Evolutionary conservation across 2,329 filamentous ascomycete species (phyloP).

Genomic region (Verticillium dahliae): DNA sequence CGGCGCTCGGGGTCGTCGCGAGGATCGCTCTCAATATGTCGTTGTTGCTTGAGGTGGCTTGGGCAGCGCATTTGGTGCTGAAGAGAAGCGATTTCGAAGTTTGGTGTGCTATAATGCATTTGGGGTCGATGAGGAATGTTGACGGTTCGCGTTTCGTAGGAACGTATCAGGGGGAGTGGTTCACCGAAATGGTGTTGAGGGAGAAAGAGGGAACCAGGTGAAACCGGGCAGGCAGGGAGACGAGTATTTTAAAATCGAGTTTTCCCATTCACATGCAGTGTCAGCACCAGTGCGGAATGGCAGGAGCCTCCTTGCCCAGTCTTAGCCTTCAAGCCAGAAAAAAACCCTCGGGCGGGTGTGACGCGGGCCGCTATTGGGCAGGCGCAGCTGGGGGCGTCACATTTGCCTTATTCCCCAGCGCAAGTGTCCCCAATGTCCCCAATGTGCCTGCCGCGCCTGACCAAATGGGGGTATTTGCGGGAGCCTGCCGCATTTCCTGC

Average conservation of each 20-base stretch:
- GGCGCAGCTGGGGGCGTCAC: not conserved
- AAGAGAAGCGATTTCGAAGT: slow-evolving; percentile 41
- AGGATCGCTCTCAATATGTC: slow-evolving; percentile 42
- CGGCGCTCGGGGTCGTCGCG: slow-evolving; percentile 55
- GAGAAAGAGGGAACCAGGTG: slow-evolving; percentile 7
- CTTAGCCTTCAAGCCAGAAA: not conserved
- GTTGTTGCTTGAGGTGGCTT: slow-evolving; percentile 40
- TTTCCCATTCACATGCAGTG: not conserved
- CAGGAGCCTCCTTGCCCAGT: not conserved
- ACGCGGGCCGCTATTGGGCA: not conserved
- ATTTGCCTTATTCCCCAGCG: not conserved
- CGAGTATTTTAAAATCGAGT: not conserved
- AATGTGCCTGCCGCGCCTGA: not conserved
- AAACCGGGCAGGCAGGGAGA: not conserved
- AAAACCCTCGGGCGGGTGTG: not conserved
- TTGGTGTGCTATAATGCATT: slow-evolving; percentile 51
- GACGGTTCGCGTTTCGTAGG: slow-evolving; percentile 9
- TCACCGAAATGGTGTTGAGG: slow-evolving; percentile 16
- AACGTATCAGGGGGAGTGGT: slow-evolving; percentile 9
- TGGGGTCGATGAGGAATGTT: slow-evolving; percentile 18
- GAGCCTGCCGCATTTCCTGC: not conserved
- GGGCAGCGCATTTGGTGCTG: slow-evolving; percentile 52
- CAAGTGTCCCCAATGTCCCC: not conserved
- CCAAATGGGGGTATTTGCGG: not conserved
- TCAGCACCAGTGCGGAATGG: not conserved